phyloP scores from a whole-genome alignment of 2,329 filamentous ascomycete genomes.

The Ceratocystis papillata region DNA sequence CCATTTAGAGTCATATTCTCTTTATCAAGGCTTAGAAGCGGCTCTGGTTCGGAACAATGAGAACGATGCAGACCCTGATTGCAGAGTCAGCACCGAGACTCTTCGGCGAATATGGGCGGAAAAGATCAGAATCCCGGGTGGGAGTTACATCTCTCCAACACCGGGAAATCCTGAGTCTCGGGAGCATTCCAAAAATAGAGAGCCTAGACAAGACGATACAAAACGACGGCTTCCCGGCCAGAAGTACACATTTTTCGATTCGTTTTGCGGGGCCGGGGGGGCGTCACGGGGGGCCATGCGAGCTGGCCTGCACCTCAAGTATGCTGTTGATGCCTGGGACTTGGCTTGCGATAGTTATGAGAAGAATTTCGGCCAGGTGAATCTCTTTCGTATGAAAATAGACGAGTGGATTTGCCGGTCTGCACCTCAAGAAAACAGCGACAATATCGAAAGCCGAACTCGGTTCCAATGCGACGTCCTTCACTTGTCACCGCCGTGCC shows the following conservation, averaged over 20 bases:
- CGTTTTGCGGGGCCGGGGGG: slow-evolving; percentile 64
- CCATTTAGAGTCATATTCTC: slow-evolving; percentile 25
- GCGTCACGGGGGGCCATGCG: slow-evolving; percentile 52
- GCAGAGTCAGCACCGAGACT: slow-evolving; percentile 29
- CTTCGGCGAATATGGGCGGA: slow-evolving; percentile 31
- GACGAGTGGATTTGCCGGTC: slow-evolving; percentile 38
- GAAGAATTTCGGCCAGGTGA: slow-evolving; percentile 45
- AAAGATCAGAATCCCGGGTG: slow-evolving; percentile 19
- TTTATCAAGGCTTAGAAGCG: slow-evolving; percentile 32
- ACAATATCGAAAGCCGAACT: slow-evolving; percentile 25
- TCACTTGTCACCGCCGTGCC: slow-evolving; percentile 68
- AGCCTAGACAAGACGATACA: not conserved
- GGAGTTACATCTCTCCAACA: slow-evolving; percentile 18
- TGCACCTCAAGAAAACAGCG: not conserved
- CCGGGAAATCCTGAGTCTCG: not conserved
- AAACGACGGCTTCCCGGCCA: slow-evolving; percentile 30
- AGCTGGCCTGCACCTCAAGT: slow-evolving; percentile 47
- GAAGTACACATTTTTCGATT: slow-evolving; percentile 58
- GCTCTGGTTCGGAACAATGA: slow-evolving; percentile 32
- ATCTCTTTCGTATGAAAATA: slow-evolving; percentile 40
- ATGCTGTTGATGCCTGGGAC: slow-evolving; percentile 53
- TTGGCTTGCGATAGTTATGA: slow-evolving; percentile 48
- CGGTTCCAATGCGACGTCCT: slow-evolving; percentile 49
- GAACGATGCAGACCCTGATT: slow-evolving; percentile 29
- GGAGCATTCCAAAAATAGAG: not conserved